phyloP scores from a whole-genome alignment of 202 grass and related monocot species.

The Schoenoplectus triqueter region DNA sequence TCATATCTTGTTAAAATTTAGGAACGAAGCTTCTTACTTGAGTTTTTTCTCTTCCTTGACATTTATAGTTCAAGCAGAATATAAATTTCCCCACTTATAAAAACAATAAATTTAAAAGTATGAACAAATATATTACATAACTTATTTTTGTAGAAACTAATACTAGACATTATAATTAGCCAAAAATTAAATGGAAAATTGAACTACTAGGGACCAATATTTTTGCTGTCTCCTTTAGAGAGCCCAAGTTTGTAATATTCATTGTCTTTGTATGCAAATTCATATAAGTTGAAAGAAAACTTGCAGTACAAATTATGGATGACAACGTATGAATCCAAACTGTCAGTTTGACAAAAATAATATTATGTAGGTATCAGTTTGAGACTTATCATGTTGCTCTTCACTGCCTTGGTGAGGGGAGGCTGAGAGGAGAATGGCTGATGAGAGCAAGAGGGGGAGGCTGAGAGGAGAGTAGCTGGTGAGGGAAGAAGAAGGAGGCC shows the following conservation, averaged over 20 bases:
- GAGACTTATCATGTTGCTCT: background rate
- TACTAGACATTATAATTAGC: background rate
- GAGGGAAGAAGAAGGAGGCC: too few species aligned
- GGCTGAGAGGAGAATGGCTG: too few species aligned
- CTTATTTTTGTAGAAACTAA: background rate
- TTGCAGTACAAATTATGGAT: background rate
- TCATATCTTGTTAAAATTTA: constrained; percentile 20
- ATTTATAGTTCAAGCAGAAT: constrained; percentile 79
- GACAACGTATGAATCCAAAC: background rate
- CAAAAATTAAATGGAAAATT: constrained; percentile 39
- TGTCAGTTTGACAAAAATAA: background rate
- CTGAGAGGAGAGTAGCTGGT: too few species aligned
- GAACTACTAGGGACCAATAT: constrained; percentile 90
- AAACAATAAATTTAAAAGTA: constrained; percentile 28
- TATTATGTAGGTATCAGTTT: too few species aligned
- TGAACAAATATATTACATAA: constrained; percentile 13
- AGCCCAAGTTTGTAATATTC: constrained; percentile 88
- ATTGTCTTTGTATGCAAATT: constrained; percentile 60
- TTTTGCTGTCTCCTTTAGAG: constrained; percentile 88
- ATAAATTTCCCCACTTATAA: constrained; percentile 72
- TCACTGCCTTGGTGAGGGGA: background rate
- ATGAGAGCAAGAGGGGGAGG: too few species aligned
- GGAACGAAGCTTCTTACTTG: constrained; percentile 54
- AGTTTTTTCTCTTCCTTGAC: constrained; percentile 88
- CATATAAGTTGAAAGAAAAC: constrained; percentile 43